These are phyloP conservation scores for Aurantiochytrium sp. DNA, from an alignment of 108 stramenopile species.

Conservation along the genomic window DNA sequence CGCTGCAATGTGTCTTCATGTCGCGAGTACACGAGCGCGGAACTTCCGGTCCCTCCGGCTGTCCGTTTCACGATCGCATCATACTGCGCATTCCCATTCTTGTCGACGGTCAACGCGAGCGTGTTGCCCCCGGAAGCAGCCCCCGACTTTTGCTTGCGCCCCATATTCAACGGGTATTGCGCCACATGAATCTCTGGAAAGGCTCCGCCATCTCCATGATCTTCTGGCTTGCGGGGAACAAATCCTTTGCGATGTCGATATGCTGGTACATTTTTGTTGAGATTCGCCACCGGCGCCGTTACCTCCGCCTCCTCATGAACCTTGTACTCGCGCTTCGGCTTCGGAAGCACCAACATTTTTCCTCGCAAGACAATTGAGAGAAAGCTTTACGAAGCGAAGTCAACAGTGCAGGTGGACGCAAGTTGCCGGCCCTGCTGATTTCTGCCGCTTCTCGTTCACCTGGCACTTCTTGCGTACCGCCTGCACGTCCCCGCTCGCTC, in stretches of 20 bases:
- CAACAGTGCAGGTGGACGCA: no score
- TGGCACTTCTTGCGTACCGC: no score
- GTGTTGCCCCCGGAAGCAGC: slow-evolving; percentile 53
- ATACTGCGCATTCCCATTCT: slow-evolving; percentile 74
- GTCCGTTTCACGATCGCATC: slow-evolving; percentile 85
- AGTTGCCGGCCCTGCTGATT: no score
- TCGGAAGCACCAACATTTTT: not conserved
- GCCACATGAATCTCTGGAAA: slow-evolving; percentile 97
- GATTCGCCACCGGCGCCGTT: not conserved
- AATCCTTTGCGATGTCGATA: slow-evolving; percentile 55
- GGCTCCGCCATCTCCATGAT: slow-evolving; percentile 95
- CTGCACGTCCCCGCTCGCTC: no score
- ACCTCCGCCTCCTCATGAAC: not conserved
- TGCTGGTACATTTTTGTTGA: slow-evolving; percentile 3
- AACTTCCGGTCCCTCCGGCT: slow-evolving; percentile 76
- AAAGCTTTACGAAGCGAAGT: no score
- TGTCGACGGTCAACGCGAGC: slow-evolving; percentile 77
- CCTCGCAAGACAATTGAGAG: no score
- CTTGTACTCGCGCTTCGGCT: not conserved
- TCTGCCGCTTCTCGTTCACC: no score
- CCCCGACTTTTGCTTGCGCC: slow-evolving; percentile 52
- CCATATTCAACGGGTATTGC: slow-evolving; percentile 96
- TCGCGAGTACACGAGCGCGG: slow-evolving; percentile 41
- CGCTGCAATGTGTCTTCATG: slow-evolving; percentile 67
- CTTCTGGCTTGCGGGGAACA: slow-evolving; percentile 74